phyloP scores from a whole-genome alignment of 768 basidiomycete genomes.

The Suillus subluteus region DNA sequence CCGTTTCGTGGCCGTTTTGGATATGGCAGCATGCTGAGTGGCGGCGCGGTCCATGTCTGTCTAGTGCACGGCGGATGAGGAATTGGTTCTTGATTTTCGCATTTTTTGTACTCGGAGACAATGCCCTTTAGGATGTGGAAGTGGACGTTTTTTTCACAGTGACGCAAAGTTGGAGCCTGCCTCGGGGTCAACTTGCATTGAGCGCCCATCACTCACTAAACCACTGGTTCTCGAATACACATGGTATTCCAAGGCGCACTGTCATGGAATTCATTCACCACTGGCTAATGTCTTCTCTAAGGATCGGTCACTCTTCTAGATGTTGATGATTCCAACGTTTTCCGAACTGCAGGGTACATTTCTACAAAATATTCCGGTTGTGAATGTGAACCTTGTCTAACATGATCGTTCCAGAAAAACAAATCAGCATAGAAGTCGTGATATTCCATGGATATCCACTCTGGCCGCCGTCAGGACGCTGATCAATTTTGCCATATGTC shows the following conservation, averaged over 20 bases:
- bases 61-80: slow-evolving; percentile 12
- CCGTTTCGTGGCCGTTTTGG: slow-evolving; percentile 2
- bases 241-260: slow-evolving; percentile 1
- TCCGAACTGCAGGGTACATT: neutral
- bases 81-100: neutral
- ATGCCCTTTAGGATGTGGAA: neutral
- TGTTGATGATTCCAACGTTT: neutral
- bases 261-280: slow-evolving; percentile 1
- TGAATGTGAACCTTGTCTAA: neutral
- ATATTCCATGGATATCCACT: neutral
- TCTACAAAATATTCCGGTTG: neutral
- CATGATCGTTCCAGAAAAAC: slow-evolving; percentile 5
- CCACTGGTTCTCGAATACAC: neutral
- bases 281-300: neutral
- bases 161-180: neutral
- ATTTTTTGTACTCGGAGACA: slow-evolving; percentile 6
- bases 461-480: neutral
- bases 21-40: neutral
- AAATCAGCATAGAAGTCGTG: neutral
- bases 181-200: slow-evolving; percentile 2
- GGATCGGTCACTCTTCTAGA: slow-evolving; percentile 3
- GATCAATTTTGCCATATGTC: neutral
- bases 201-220: neutral
- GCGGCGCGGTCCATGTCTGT: slow-evolving; percentile 18
- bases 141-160: neutral